Base-by-base conservation (phyloP, 2,329 filamentous ascomycete species). In the Ampelomyces quisqualis region DNA sequence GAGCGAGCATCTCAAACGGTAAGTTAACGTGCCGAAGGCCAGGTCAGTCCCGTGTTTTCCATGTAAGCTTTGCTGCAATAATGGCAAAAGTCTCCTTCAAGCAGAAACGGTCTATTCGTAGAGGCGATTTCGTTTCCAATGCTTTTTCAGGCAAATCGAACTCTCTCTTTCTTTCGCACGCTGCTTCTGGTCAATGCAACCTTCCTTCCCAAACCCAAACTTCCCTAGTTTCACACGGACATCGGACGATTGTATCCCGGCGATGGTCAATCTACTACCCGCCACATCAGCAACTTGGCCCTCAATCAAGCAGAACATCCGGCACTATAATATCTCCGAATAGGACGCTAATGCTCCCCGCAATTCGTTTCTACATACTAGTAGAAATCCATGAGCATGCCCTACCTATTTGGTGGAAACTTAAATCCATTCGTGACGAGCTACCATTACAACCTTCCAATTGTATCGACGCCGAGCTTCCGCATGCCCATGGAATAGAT, bases 311-410 rank as follows among this genome's bases (percentile, higher is more conserved):
- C 29, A 45, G 36, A 26, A 43, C 27, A 33, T 33, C 40, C 43
- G 44, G 29, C 34, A 38, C 37, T 43, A 38, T 35, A 20, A 31
- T 30, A 20, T 20, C 19, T 36, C 27, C 26, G 23, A 26, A 19
- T 31, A 15, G 26, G 22, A 32, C 44, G 35, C 49, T 47, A 49
- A 44, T 32, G 37, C 38, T 47, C 44, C 45, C 55, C 55, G 40
- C 47, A 57, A 49, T 43, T 43, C 31, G 30, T 43, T 29, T 34
- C 20, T 20, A 21, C 29, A 47, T 26, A 40, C 47, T 42, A 46
- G 41, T 18, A 37, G 39, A 23, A 32, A 40, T 44, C 21, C 27
- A 50, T 46, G 29, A 46, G 43, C 11, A 18, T 24, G 21, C 42
- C 20, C 36, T 24, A 22, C 42, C 20, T 38, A 22, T 43, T 36